These are phyloP conservation scores for Jatropha curcas DNA, from an alignment of 345 rosid genomes.

Conservation along the genomic window DNA sequence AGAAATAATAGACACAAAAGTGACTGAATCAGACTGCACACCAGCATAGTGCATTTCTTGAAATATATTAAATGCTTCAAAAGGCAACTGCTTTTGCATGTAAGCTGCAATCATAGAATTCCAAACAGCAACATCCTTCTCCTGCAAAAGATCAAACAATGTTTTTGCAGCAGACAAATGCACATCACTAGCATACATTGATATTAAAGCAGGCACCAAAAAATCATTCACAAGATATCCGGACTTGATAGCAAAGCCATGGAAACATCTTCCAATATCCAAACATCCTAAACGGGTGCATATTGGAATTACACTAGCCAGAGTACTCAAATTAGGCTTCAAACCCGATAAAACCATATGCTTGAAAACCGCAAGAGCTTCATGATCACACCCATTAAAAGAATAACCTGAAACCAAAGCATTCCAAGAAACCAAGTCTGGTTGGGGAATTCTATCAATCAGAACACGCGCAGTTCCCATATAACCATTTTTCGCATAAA, in stretches of 20 bases:
- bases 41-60: conserved; percentile 33
- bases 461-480: conserved; percentile 15
- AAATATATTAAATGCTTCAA: conserved; percentile 41
- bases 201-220: conserved; percentile 49
- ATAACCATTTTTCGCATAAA: conserved; percentile 21
- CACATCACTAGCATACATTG: conserved; percentile 41
- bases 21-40: conserved; percentile 36
- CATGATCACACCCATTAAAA: conserved; percentile 11
- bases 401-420: conserved; percentile 33
- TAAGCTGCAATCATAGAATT: conserved; percentile 47
- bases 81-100: conserved; percentile 32
- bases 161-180: conserved; percentile 34
- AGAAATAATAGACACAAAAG: conserved; percentile 46
- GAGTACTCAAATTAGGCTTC: conserved; percentile 29
- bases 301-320: conserved; percentile 23
- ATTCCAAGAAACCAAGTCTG: conserved; percentile 33
- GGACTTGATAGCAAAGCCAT: conserved; percentile 28
- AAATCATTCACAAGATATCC: conserved; percentile 18
- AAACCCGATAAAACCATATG: conserved; percentile 12
- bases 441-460: conserved; percentile 26
- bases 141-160: conserved; percentile 34
- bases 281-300: conserved; percentile 23
- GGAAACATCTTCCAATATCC: conserved; percentile 21
- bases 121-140: conserved; percentile 39
- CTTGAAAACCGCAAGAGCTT: conserved; percentile 17